Evolutionary conservation across 208 protist species (phyloP).

Genomic region (Trypanosoma mega): DNA sequence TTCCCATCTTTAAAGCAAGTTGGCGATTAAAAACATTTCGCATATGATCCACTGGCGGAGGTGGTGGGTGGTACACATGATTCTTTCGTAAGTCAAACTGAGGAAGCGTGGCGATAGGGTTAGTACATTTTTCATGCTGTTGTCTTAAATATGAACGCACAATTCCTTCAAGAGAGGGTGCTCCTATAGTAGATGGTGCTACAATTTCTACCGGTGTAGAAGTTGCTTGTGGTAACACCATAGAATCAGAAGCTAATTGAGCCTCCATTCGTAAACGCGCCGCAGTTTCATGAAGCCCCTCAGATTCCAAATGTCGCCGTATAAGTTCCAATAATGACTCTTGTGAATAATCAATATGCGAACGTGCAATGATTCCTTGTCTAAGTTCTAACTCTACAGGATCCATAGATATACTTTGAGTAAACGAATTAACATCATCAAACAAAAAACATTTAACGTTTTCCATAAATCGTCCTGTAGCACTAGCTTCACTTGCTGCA

Average conservation of each 20-base stretch:
- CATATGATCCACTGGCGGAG: slow-evolving; percentile 57
- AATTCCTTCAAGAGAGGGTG: slow-evolving; percentile 50
- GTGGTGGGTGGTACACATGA: slow-evolving; percentile 69
- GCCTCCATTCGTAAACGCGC: slow-evolving; percentile 50
- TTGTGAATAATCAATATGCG: slow-evolving; percentile 74
- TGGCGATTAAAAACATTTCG: slow-evolving; percentile 69
- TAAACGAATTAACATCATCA: slow-evolving; percentile 43
- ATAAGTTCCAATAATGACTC: slow-evolving; percentile 79
- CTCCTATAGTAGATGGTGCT: slow-evolving; percentile 16
- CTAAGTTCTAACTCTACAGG: slow-evolving; percentile 71
- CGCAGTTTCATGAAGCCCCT: slow-evolving; percentile 56
- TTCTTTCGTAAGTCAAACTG: slow-evolving; percentile 82
- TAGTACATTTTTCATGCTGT: slow-evolving; percentile 76
- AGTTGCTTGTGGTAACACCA: slow-evolving; percentile 7
- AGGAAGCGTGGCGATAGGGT: slow-evolving; percentile 87
- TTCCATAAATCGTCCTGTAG: slow-evolving; percentile 79
- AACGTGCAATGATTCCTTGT: slow-evolving; percentile 65
- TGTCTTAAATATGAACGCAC: slow-evolving; percentile 79
- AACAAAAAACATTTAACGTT: slow-evolving; percentile 76
- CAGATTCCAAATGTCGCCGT: slow-evolving; percentile 59
- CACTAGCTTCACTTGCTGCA: slow-evolving; percentile 64
- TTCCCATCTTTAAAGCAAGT: slow-evolving; percentile 49
- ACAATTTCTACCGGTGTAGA: slow-evolving; percentile 7
- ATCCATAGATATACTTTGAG: slow-evolving; percentile 40
- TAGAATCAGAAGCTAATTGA: slow-evolving; percentile 16